Percentiles rank a stretch among this genome's conserved stretches.
Conservation (phyloP, 768 basidiomycete species). For the Boletus rex-veris region DNA sequence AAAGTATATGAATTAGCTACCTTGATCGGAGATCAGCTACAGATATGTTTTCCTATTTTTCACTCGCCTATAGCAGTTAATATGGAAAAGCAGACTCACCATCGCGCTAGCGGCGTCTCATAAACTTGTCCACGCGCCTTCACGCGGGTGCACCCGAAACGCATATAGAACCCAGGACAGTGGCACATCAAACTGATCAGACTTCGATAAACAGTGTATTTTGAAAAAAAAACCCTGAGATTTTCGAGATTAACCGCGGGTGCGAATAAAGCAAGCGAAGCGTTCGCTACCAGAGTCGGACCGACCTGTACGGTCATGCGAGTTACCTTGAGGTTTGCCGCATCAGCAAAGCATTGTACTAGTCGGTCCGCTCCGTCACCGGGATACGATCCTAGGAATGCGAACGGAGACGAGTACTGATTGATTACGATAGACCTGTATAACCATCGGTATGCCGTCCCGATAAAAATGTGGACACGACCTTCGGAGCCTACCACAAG, state of each 20-base stretch:
- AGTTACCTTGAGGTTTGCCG: constrained; percentile 4
- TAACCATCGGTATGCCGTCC: constrained; percentile 24
- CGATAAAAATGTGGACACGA: constrained; percentile 17
- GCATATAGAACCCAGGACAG: constrained; percentile 5
- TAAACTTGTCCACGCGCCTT: constrained; percentile 18
- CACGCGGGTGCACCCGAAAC: constrained; percentile 15
- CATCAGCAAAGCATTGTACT: constrained; percentile 4
- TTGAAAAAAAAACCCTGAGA: constrained; percentile 13
- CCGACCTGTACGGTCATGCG: neutral
- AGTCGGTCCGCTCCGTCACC: constrained; percentile 14
- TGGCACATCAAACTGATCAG: constrained; percentile 25
- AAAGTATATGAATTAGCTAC: constrained; percentile 41
- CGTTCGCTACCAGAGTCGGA: neutral
- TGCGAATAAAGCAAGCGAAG: constrained; percentile 7
- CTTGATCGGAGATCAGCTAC: constrained; percentile 18
- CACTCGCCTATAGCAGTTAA: constrained; percentile 2
- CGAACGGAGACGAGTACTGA: neutral
- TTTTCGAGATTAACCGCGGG: constrained; percentile 25
- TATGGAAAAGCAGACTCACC: constrained; percentile 6
- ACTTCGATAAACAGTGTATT: constrained; percentile 17
- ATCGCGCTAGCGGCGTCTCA: constrained; percentile 9
- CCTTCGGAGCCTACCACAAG: constrained; percentile 7
- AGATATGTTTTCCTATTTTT: constrained; percentile 9
- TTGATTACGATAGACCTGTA: constrained; percentile 3
- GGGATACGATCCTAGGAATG: neutral